Percentiles rank a stretch among this genome's conserved stretches.
Evolutionary conservation across 805 yeast genomes (phyloP).

Genomic region (Hanseniaspora valbyensis): DNA sequence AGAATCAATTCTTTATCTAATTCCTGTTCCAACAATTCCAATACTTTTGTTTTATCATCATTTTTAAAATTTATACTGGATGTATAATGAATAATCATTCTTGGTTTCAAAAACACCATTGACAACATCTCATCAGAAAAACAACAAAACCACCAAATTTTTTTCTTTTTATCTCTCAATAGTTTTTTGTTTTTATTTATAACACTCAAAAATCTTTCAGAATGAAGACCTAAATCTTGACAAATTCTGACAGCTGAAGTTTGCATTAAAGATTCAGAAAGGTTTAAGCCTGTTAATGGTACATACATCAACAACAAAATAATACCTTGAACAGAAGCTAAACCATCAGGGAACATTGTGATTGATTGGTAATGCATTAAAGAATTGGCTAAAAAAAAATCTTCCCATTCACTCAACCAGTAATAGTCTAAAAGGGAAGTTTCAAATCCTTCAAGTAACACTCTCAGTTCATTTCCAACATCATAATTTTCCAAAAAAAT

Average conservation of each 20-base stretch:
- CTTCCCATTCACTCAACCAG: constrained; percentile 16
- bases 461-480: not conserved
- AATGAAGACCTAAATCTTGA: constrained; percentile 18
- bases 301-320: constrained; percentile 14
- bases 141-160: constrained; percentile 19
- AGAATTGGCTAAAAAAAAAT: constrained; percentile 17
- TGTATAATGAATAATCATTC: constrained; percentile 18
- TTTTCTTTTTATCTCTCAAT: constrained; percentile 13
- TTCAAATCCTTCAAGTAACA: not conserved
- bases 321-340: constrained; percentile 18
- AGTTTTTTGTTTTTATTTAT: constrained; percentile 11
- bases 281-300: constrained; percentile 14
- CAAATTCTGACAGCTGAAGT: constrained; percentile 19
- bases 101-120: constrained; percentile 15
- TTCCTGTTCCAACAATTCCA: constrained; percentile 14
- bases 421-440: not conserved
- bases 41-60: constrained; percentile 7
- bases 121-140: constrained; percentile 16
- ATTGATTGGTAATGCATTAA: constrained; percentile 17
- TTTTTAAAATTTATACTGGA: constrained; percentile 14
- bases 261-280: constrained; percentile 16
- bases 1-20: not conserved
- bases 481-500: not conserved
- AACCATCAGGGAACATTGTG: constrained; percentile 17
- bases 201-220: constrained; percentile 16